Evolutionary conservation across 352 stramenopile species (phyloP).

Genomic region (Discostella stelligera): DNA sequence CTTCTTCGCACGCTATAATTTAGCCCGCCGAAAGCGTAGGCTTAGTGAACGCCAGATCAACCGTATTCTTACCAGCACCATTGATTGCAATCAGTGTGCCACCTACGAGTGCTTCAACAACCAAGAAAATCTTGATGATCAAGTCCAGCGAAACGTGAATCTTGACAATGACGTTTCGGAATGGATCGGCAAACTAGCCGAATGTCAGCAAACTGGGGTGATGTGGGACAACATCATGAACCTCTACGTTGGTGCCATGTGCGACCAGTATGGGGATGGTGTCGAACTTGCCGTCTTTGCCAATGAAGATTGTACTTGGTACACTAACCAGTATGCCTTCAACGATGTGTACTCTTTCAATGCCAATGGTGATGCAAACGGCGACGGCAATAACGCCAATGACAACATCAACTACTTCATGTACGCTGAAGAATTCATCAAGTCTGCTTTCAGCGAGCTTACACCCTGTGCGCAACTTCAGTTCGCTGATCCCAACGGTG

Average conservation of each 20-base stretch:
- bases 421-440: conserved; percentile 45
- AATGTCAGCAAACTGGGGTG: conserved; percentile 30
- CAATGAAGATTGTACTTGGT: conserved; percentile 18
- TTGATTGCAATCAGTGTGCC: conserved; percentile 37
- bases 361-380: conserved; percentile 6
- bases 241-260: conserved; percentile 40
- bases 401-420: conserved; percentile 26
- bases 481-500: conserved; percentile 23
- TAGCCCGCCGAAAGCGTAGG: neutral
- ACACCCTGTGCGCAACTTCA: conserved; percentile 18
- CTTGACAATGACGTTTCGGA: conserved; percentile 32
- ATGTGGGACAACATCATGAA: conserved; percentile 24
- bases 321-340: conserved; percentile 6
- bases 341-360: conserved; percentile 2
- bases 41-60: conserved; percentile 14
- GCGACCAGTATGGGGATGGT: conserved; percentile 35
- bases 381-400: conserved; percentile 8
- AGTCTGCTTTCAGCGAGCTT: conserved; percentile 31
- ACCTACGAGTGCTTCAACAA: conserved; percentile 43
- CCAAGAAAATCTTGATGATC: conserved; percentile 26
- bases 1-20: neutral
- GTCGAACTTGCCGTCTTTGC: conserved; percentile 41
- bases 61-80: conserved; percentile 16
- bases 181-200: conserved; percentile 38
- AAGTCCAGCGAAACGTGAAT: conserved; percentile 8